These are phyloP conservation scores for Metschnikowia cerradonensis DNA, from an alignment of 805 yeast genomes.

Conservation along the genomic window DNA sequence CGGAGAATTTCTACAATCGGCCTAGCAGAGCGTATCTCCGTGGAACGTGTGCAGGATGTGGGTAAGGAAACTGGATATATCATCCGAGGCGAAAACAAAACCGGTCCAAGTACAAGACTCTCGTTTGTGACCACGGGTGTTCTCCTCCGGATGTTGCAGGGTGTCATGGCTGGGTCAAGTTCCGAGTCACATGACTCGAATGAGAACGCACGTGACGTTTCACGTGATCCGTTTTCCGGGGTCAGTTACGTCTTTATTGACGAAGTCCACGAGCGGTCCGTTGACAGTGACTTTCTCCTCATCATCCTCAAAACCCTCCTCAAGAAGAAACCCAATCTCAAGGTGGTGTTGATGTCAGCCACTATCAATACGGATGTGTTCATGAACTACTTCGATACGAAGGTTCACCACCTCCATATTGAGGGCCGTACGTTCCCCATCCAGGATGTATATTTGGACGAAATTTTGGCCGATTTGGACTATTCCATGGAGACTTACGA, in stretches of 20 bases:
- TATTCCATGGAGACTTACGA: conserved; percentile 45
- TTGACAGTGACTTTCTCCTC: conserved; percentile 82
- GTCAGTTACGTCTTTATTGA: conserved; percentile 77
- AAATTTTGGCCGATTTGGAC: conserved; percentile 52
- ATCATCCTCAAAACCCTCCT: conserved; percentile 68
- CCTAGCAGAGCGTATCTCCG: conserved; percentile 86
- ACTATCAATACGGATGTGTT: conserved; percentile 75
- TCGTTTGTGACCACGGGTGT: conserved; percentile 93
- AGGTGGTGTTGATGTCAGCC: conserved; percentile 86
- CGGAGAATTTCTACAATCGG: conserved; percentile 95
- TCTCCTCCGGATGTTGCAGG: conserved; percentile 76
- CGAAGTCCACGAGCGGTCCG: conserved; percentile 95
- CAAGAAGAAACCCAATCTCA: conserved; percentile 48
- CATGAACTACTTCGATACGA: conserved; percentile 55
- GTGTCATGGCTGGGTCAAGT: conserved; percentile 25
- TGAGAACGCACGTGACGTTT: neutral
- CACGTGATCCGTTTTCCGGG: conserved; percentile 34
- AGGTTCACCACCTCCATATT: conserved; percentile 67
- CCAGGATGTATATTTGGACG: conserved; percentile 67
- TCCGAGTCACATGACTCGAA: neutral
- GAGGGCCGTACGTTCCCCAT: conserved; percentile 95
- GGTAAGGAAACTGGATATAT: conserved; percentile 85
- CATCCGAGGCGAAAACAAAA: conserved; percentile 84
- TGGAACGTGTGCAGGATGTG: conserved; percentile 61
- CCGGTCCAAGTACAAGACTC: conserved; percentile 59